phyloP scores from a whole-genome alignment of 352 stramenopile genomes.

The Phytopythium chamaehyphon region DNA sequence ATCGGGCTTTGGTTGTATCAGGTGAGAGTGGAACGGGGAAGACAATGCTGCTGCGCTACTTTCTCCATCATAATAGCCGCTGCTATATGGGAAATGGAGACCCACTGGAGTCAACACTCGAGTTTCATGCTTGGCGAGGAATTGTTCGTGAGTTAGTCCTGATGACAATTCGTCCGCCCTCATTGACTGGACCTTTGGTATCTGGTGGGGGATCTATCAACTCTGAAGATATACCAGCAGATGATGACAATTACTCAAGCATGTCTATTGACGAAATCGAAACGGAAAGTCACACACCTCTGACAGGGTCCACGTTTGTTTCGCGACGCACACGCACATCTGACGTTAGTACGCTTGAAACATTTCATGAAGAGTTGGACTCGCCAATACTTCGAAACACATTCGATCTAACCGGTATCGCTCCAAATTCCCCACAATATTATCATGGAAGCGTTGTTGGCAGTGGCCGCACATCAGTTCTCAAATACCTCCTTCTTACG shows the following conservation, averaged over 20 bases:
- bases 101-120: constrained; percentile 45
- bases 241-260: constrained; percentile 2
- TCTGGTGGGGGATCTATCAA: no score
- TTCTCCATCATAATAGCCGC: constrained; percentile 37
- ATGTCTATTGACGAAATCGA: background rate
- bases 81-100: constrained; percentile 58
- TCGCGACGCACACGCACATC: constrained; percentile 11
- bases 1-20: constrained; percentile 51
- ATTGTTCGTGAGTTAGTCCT: constrained; percentile 40
- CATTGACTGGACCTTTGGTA: background rate
- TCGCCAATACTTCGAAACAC: background rate
- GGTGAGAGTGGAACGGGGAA: constrained; percentile 62
- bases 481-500: constrained; percentile 57
- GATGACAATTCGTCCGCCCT: constrained; percentile 4
- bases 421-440: constrained; percentile 5
- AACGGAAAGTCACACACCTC: background rate
- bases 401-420: background rate
- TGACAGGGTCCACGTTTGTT: background rate
- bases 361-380: constrained; percentile 14
- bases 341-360: constrained; percentile 17
- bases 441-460: constrained; percentile 1
- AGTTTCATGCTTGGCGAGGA: constrained; percentile 56
- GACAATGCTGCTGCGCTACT: constrained; percentile 61
- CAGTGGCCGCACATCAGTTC: constrained; percentile 15
- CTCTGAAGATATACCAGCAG: background rate